phyloP scores from a whole-genome alignment of 441 rosid species.

The Capsella rubella region DNA sequence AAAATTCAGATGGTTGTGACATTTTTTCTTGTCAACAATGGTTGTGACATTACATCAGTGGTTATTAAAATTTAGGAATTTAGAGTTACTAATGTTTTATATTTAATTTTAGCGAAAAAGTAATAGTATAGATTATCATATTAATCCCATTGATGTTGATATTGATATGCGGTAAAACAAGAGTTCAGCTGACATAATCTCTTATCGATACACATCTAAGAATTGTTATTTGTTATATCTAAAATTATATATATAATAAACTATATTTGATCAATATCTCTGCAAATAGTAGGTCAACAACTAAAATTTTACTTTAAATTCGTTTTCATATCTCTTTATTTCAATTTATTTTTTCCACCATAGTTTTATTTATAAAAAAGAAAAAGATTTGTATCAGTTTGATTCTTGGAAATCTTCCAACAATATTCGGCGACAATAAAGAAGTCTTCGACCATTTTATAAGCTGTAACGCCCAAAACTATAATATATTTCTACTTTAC shows the following conservation, averaged over 20 bases:
- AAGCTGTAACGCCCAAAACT: constrained; percentile 24
- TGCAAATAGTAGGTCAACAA: constrained; percentile 32
- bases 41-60: not conserved
- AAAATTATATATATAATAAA: not conserved
- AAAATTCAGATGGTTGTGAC: not conserved
- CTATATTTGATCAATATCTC: not conserved
- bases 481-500: too few relatives aligned
- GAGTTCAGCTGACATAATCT: not conserved
- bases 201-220: not conserved
- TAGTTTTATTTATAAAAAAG: not conserved
- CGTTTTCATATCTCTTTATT: not conserved
- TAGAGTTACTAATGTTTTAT: too few relatives aligned
- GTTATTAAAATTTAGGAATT: too few relatives aligned
- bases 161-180: too few relatives aligned
- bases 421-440: constrained; percentile 21
- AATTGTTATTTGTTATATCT: not conserved
- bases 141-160: too few relatives aligned
- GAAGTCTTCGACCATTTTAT: constrained; percentile 24
- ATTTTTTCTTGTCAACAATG: not conserved
- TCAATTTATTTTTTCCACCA: not conserved
- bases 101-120: too few relatives aligned
- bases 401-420: constrained; percentile 19
- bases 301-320: not conserved
- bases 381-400: not conserved
- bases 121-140: too few relatives aligned